phyloP scores from a whole-genome alignment of 2,329 filamentous ascomycete species.

The Aspergillus fijiensis region DNA sequence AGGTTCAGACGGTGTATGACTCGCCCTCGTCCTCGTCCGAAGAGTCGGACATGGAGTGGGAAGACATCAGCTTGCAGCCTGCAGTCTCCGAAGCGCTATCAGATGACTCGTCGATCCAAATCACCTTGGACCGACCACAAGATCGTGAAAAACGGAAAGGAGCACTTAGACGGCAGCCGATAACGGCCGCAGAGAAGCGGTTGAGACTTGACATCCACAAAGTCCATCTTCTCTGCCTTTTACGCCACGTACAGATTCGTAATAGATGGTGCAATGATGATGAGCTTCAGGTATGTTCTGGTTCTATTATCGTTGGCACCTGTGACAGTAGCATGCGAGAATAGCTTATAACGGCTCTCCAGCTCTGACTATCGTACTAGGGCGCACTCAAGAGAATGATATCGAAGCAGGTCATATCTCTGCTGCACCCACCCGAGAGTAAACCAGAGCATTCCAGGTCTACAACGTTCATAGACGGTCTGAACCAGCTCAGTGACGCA shows the following conservation, averaged over 20 bases:
- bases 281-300: slow-evolving; percentile 57
- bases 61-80: slow-evolving; percentile 55
- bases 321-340: not conserved
- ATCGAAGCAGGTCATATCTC: slow-evolving; percentile 62
- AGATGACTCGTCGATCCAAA: slow-evolving; percentile 33
- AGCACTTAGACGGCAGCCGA: slow-evolving; percentile 49
- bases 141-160: slow-evolving; percentile 24
- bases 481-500: slow-evolving; percentile 65
- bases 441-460: slow-evolving; percentile 74
- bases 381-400: slow-evolving; percentile 62
- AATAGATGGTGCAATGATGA: slow-evolving; percentile 88
- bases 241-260: slow-evolving; percentile 72
- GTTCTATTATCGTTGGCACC: not conserved
- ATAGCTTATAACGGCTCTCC: not conserved
- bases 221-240: slow-evolving; percentile 76
- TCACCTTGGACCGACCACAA: slow-evolving; percentile 38
- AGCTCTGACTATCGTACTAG: slow-evolving; percentile 17
- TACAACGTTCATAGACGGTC: slow-evolving; percentile 73
- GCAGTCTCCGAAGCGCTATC: slow-evolving; percentile 23
- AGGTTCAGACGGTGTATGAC: slow-evolving; percentile 37
- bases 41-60: slow-evolving; percentile 64
- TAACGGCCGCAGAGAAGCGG: slow-evolving; percentile 58
- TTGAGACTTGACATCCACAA: slow-evolving; percentile 78
- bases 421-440: slow-evolving; percentile 66
- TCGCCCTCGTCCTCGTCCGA: slow-evolving; percentile 53